phyloP scores from a whole-genome alignment of 495 filamentous ascomycete species.

The Penicillium argentinense region DNA sequence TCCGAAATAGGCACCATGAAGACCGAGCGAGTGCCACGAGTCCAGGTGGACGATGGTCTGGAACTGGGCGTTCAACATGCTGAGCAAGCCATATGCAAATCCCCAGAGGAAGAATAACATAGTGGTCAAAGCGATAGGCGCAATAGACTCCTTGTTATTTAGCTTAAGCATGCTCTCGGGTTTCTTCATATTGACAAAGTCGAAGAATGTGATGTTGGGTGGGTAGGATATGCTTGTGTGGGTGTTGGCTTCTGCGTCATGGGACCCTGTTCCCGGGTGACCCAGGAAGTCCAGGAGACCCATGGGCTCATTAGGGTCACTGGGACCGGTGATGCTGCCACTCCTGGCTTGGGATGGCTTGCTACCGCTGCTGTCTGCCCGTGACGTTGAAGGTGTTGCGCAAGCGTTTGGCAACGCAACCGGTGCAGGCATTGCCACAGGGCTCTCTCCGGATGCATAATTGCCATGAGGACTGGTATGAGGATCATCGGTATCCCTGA shows the following conservation, averaged over 20 bases:
- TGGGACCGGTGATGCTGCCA: slow-evolving; percentile 9
- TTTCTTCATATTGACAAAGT: slow-evolving; percentile 79
- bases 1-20: slow-evolving; percentile 65
- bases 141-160: slow-evolving; percentile 56
- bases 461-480: slow-evolving; percentile 14
- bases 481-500: slow-evolving; percentile 51
- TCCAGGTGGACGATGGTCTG: slow-evolving; percentile 48
- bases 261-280: slow-evolving; percentile 18
- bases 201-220: slow-evolving; percentile 59
- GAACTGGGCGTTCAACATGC: slow-evolving; percentile 67
- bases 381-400: slow-evolving; percentile 4
- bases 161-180: slow-evolving; percentile 75
- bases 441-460: slow-evolving; percentile 18
- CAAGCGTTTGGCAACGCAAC: slow-evolving; percentile 3
- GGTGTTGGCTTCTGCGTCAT: slow-evolving; percentile 35
- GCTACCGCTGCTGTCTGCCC: slow-evolving; percentile 14
- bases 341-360: slow-evolving; percentile 15
- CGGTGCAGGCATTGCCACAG: slow-evolving; percentile 12
- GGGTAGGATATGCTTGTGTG: slow-evolving; percentile 32
- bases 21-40: slow-evolving; percentile 50
- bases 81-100: slow-evolving; percentile 80
- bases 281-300: slow-evolving; percentile 39
- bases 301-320: slow-evolving; percentile 18
- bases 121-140: slow-evolving; percentile 62
- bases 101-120: slow-evolving; percentile 86